A percentile compares a stretch with the other conserved stretches of the same genome.
Conservation (phyloP, 164 flowering plant species). For the Macadamia integrifolia region DNA sequence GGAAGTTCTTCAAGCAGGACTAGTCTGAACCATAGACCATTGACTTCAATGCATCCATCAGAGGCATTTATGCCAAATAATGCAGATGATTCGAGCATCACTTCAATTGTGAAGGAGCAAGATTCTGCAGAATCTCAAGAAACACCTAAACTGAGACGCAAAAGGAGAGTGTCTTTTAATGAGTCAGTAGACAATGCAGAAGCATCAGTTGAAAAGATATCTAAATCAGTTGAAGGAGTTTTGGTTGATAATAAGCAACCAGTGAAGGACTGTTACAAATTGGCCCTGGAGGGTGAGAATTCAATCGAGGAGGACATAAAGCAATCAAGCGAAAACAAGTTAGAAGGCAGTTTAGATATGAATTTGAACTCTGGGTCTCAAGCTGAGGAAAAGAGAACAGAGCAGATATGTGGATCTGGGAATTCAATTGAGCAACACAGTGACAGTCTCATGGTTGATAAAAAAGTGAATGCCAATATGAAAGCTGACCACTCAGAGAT, state of each 20-base stretch:
- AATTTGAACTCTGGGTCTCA: not conserved
- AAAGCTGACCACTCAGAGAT: not conserved
- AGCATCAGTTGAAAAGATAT: not conserved
- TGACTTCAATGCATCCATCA: not conserved
- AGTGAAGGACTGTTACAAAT: not conserved
- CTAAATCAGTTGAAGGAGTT: not conserved
- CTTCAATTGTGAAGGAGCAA: not conserved
- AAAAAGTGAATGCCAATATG: not conserved
- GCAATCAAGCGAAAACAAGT: not conserved
- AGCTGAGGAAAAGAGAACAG: not conserved
- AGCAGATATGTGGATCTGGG: not conserved
- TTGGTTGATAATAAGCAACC: not conserved
- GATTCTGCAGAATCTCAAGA: not conserved
- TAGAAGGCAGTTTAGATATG: not conserved
- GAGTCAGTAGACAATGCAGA: not conserved
- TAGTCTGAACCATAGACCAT: not conserved
- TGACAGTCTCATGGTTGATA: not conserved
- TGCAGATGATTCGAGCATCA: not conserved
- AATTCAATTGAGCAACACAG: not conserved
- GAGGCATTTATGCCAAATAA: not conserved
- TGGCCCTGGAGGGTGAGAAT: not conserved
- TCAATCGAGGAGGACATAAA: not conserved
- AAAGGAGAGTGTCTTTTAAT: conserved; percentile 5
- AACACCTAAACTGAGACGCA: not conserved
- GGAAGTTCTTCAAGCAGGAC: conserved; percentile 1